A percentile compares a stretch with the other conserved stretches of the same genome.
These are phyloP conservation scores for Exophiala sideris DNA, from an alignment of 2,329 filamentous ascomycete species.

Conservation along the genomic window DNA sequence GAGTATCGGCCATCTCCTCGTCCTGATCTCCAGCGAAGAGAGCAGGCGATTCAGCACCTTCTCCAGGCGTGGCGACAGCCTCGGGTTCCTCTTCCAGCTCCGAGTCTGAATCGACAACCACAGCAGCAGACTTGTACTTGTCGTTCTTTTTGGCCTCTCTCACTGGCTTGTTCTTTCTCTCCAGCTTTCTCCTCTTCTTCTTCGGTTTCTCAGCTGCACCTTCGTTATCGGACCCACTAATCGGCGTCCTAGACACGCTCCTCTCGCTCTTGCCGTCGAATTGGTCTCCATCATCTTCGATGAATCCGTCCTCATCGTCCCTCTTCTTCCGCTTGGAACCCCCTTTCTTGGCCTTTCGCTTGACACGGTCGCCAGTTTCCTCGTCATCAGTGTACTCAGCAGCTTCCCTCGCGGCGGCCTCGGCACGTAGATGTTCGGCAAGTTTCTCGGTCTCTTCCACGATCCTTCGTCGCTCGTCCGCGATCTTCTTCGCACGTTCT, in stretches of 20 bases:
- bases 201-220: conserved; percentile 33
- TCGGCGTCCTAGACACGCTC: conserved; percentile 24
- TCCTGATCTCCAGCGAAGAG: conserved; percentile 16
- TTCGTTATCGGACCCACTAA: conserved; percentile 24
- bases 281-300: conserved; percentile 35
- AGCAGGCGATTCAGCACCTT: conserved; percentile 19
- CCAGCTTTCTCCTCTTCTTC: conserved; percentile 60
- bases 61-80: conserved; percentile 21
- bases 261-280: conserved; percentile 20
- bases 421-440: conserved; percentile 67
- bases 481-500: conserved; percentile 74
- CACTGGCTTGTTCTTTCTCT: conserved; percentile 46
- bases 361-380: conserved; percentile 77
- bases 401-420: conserved; percentile 64
- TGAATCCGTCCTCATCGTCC: conserved; percentile 32
- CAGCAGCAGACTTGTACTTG: conserved; percentile 84
- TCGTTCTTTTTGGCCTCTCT: conserved; percentile 33
- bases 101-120: conserved; percentile 73
- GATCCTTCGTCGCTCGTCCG: conserved; percentile 81
- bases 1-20: conserved; percentile 15
- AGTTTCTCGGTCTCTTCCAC: conserved; percentile 70
- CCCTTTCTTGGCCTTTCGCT: conserved; percentile 71
- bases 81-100: conserved; percentile 43
- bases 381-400: conserved; percentile 78
- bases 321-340: conserved; percentile 46